These are phyloP conservation scores for Cercospora sp. DNA, from an alignment of 2,329 filamentous ascomycete species.

Conservation along the genomic window DNA sequence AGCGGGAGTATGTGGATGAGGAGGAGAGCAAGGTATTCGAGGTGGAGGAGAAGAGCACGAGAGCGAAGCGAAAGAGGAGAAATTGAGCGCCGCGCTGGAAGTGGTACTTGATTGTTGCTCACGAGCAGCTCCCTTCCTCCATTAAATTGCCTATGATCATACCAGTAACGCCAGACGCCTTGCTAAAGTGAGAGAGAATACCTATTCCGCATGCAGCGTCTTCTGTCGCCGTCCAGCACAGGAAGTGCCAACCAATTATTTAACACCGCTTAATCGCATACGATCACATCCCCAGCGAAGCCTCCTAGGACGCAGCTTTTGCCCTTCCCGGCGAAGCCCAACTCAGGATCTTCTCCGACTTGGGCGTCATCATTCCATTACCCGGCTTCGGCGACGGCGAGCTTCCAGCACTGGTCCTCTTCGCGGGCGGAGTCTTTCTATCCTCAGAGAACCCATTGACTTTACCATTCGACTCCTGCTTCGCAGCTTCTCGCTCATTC, in stretches of 20 bases:
- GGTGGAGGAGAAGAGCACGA: constrained; percentile 41
- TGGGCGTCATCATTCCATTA: constrained; percentile 25
- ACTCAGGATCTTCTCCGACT: constrained; percentile 27
- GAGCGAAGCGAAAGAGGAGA: constrained; percentile 41
- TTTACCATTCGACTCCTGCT: neutral
- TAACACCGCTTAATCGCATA: neutral
- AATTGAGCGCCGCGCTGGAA: constrained; percentile 12
- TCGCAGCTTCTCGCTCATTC: constrained; percentile 7
- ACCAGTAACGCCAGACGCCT: constrained; percentile 13
- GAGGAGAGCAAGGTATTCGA: constrained; percentile 43
- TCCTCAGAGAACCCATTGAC: neutral
- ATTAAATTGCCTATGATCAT: neutral
- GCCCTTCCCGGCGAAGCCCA: constrained; percentile 21
- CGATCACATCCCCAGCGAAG: neutral
- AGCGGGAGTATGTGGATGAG: constrained; percentile 43
- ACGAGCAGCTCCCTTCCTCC: neutral
- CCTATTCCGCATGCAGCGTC: neutral
- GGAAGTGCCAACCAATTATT: neutral
- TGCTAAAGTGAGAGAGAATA: constrained; percentile 14
- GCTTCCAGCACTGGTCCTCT: neutral
- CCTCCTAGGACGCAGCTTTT: neutral
- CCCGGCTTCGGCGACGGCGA: constrained; percentile 7
- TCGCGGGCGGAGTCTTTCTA: neutral
- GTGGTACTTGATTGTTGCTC: neutral
- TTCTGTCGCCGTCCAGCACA: neutral